Evolutionary conservation across 2,329 filamentous ascomycete species (phyloP).

Genomic region (Colletotrichum tabaci): DNA sequence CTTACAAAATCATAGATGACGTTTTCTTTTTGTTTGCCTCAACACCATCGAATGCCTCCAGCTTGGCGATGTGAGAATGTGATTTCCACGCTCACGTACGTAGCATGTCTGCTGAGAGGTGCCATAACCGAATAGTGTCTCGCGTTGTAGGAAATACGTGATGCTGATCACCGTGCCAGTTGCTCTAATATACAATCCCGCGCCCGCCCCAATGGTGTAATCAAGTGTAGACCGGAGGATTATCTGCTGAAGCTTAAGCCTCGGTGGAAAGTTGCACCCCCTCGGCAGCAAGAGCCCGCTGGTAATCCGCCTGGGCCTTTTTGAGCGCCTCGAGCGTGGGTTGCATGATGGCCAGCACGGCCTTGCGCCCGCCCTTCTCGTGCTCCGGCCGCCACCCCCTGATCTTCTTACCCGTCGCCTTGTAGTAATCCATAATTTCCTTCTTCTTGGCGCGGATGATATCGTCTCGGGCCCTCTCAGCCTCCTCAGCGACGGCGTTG

Average conservation of each 20-base stretch:
- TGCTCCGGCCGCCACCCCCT: conserved; percentile 75
- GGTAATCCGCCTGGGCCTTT: conserved; percentile 80
- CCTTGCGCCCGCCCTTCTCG: conserved; percentile 81
- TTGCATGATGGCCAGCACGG: conserved; percentile 82
- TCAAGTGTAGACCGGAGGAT: not conserved
- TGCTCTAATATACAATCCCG: conserved; percentile 5
- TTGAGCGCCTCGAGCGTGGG: conserved; percentile 81
- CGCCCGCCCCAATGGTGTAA: too few species aligned
- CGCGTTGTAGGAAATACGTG: too few species aligned
- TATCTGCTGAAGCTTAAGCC: conserved; percentile 42
- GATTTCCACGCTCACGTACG: not conserved
- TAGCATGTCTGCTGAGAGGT: too few species aligned
- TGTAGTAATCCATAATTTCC: conserved; percentile 79
- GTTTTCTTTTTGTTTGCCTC: not conserved
- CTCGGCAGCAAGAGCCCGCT: conserved; percentile 78
- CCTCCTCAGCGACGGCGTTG: conserved; percentile 83
- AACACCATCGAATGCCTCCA: not conserved
- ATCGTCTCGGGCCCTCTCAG: conserved; percentile 80
- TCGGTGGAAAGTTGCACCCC: conserved; percentile 65
- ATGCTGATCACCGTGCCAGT: not conserved
- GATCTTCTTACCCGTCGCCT: conserved; percentile 81
- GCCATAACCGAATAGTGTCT: too few species aligned
- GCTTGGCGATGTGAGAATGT: not conserved
- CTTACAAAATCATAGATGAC: not conserved
- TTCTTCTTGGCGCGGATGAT: conserved; percentile 77